Percentiles rank a stretch among this genome's conserved stretches.
phyloP scores from a whole-genome alignment of 2,329 filamentous ascomycete species.

The Stachybotrys chartarum region DNA sequence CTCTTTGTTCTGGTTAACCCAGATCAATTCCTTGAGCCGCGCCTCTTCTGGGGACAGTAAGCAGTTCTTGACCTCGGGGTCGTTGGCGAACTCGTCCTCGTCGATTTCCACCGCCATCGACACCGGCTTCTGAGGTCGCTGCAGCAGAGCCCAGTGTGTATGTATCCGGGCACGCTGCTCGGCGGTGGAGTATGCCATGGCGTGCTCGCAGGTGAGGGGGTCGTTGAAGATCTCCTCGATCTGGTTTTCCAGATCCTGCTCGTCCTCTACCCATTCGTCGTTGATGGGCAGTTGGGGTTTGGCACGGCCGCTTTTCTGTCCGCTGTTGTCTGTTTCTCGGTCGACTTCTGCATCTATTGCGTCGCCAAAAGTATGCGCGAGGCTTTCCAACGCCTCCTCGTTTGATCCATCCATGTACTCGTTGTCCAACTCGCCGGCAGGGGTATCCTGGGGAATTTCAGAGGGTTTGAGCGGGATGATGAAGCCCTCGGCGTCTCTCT shows the following conservation, averaged over 20 bases:
- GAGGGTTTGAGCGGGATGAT: slow-evolving; percentile 50
- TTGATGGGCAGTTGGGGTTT: slow-evolving; percentile 47
- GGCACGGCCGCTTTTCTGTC: slow-evolving; percentile 14
- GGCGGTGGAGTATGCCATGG: slow-evolving; percentile 50
- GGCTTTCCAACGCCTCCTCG: slow-evolving; percentile 26
- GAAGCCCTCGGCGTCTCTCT: slow-evolving; percentile 61
- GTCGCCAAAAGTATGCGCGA: slow-evolving; percentile 39
- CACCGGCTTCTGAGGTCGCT: slow-evolving; percentile 38
- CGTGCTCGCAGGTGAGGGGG: slow-evolving; percentile 48
- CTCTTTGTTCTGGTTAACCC: slow-evolving; percentile 91
- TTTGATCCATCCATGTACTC: slow-evolving; percentile 8
- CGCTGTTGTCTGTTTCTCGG: slow-evolving; percentile 8
- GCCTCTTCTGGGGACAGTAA: slow-evolving; percentile 67
- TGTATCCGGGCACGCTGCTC: slow-evolving; percentile 48
- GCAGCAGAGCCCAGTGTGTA: slow-evolving; percentile 42
- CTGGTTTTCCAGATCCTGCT: slow-evolving; percentile 60
- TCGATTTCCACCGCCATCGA: slow-evolving; percentile 60
- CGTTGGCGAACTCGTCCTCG: slow-evolving; percentile 80
- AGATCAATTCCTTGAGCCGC: slow-evolving; percentile 80
- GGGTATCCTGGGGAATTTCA: slow-evolving; percentile 25
- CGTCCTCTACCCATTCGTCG: slow-evolving; percentile 56
- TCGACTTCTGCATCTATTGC: slow-evolving; percentile 23
- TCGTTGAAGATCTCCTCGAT: slow-evolving; percentile 65
- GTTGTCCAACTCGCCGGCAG: slow-evolving; percentile 10
- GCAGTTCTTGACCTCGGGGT: slow-evolving; percentile 80